Conservation (phyloP, 2,329 filamentous ascomycete genomes). For the Fusarium buxicola region DNA sequence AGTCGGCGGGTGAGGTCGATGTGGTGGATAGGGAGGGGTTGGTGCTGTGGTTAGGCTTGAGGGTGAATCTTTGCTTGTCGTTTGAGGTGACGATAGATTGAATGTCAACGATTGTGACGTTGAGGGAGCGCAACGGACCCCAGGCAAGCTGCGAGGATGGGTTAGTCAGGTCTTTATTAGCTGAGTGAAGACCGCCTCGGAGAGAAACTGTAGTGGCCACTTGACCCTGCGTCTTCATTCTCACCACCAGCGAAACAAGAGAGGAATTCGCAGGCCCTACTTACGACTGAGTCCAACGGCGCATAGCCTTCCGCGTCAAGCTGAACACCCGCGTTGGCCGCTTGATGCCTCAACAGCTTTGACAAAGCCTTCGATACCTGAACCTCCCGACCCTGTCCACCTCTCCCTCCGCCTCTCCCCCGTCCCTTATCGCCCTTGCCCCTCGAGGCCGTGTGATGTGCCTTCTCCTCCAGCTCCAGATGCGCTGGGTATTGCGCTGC, state of each 20-base stretch:
- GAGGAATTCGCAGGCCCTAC: no score
- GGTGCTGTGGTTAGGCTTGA: conserved; percentile 67
- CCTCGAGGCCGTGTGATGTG: conserved; percentile 38
- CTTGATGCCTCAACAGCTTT: conserved; percentile 66
- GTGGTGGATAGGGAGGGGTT: conserved; percentile 40
- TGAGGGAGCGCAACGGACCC: conserved; percentile 72
- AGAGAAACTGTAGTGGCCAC: no score
- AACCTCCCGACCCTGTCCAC: conserved; percentile 56
- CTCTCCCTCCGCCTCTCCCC: conserved; percentile 45
- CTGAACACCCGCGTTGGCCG: conserved; percentile 65
- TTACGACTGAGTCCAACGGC: conserved; percentile 67
- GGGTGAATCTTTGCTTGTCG: conserved; percentile 90
- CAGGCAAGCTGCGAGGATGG: conserved; percentile 60
- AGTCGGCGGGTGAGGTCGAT: conserved; percentile 69
- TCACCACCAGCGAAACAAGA: no score
- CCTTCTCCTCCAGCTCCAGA: conserved; percentile 41
- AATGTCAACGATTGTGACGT: conserved; percentile 82
- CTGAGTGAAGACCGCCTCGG: not conserved
- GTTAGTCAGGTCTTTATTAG: conserved; percentile 8
- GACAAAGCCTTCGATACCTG: conserved; percentile 67
- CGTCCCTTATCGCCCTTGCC: conserved; percentile 39
- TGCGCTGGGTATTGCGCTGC: conserved; percentile 22
- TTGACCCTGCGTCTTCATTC: no score
- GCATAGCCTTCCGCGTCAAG: conserved; percentile 72
- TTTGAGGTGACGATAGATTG: conserved; percentile 75